phyloP scores from a whole-genome alignment of 305 asterid genomes.

The Fraxinus xanthoxyloides region DNA sequence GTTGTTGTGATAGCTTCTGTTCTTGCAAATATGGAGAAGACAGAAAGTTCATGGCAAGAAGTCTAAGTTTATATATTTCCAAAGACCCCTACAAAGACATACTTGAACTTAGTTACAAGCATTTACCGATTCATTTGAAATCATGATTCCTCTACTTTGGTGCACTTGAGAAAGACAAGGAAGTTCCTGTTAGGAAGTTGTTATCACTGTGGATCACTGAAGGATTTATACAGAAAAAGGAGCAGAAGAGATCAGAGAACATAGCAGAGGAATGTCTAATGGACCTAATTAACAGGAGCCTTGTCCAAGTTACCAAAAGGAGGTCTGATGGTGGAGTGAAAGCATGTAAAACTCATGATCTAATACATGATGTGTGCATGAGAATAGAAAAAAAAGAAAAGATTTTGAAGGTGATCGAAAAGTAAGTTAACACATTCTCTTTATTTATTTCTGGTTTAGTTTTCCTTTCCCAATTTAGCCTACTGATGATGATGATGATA shows the following conservation, averaged over 20 bases:
- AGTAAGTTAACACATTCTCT: background rate
- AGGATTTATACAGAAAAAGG: background rate
- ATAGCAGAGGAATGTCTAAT: background rate
- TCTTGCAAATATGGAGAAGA: background rate
- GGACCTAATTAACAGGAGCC: background rate
- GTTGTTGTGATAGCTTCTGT: background rate
- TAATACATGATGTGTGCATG: background rate
- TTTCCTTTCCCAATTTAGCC: background rate
- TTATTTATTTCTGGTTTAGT: background rate
- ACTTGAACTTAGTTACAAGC: background rate
- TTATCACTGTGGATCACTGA: background rate
- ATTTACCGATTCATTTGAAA: background rate
- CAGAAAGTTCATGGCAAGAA: background rate
- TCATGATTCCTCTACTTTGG: background rate
- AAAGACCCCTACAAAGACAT: background rate
- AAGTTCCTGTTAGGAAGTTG: background rate
- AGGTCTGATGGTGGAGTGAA: background rate
- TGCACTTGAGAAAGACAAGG: background rate
- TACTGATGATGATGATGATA: background rate
- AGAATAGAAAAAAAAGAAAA: background rate
- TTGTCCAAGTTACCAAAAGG: background rate
- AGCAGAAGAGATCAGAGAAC: background rate
- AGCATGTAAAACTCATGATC: background rate
- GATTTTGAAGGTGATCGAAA: background rate
- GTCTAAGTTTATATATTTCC: background rate